Evolutionary conservation across 805 yeast species (phyloP).

Genomic region (Priceomyces melissophilus): DNA sequence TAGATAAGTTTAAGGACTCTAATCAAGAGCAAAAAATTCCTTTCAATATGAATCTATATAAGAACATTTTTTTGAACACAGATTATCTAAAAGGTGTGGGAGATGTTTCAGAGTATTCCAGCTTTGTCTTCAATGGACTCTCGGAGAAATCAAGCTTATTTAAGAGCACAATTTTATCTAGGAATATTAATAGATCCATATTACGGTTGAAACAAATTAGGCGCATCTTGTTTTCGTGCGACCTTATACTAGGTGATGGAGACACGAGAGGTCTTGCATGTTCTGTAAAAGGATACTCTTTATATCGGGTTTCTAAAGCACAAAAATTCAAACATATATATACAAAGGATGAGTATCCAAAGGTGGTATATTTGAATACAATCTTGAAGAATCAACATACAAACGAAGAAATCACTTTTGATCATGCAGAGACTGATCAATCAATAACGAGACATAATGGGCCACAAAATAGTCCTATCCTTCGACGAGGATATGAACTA

Average conservation of each 20-base stretch:
- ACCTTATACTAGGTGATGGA: slow-evolving; percentile 51
- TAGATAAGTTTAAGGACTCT: slow-evolving; percentile 25
- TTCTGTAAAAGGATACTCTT: slow-evolving; percentile 68
- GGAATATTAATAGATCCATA: slow-evolving; percentile 46
- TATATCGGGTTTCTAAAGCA: slow-evolving; percentile 53
- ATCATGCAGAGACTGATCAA: slow-evolving; percentile 21
- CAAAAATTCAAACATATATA: slow-evolving; percentile 51
- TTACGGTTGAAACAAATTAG: slow-evolving; percentile 58
- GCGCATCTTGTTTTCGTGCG: slow-evolving; percentile 60
- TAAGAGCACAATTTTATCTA: slow-evolving; percentile 36
- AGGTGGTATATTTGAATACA: slow-evolving; percentile 49
- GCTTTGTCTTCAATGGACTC: slow-evolving; percentile 8
- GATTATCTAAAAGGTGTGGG: slow-evolving; percentile 33
- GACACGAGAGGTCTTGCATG: slow-evolving; percentile 45
- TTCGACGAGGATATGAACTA: slow-evolving; percentile 27
- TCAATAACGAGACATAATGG: slow-evolving; percentile 17
- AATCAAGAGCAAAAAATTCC: slow-evolving; percentile 20
- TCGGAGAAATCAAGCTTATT: slow-evolving; percentile 13
- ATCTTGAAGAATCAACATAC: slow-evolving; percentile 36
- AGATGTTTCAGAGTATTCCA: slow-evolving; percentile 7
- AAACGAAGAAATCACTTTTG: slow-evolving; percentile 46
- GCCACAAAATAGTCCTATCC: slow-evolving; percentile 33
- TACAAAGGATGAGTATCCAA: slow-evolving; percentile 49
- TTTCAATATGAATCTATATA: slow-evolving; percentile 43
- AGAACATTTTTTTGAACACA: slow-evolving; percentile 55